Percentiles rank a stretch among this genome's conserved stretches.
These are phyloP conservation scores for Pyrenochaeta sp. DNA, from an alignment of 2,329 filamentous ascomycete species.

Conservation along the genomic window DNA sequence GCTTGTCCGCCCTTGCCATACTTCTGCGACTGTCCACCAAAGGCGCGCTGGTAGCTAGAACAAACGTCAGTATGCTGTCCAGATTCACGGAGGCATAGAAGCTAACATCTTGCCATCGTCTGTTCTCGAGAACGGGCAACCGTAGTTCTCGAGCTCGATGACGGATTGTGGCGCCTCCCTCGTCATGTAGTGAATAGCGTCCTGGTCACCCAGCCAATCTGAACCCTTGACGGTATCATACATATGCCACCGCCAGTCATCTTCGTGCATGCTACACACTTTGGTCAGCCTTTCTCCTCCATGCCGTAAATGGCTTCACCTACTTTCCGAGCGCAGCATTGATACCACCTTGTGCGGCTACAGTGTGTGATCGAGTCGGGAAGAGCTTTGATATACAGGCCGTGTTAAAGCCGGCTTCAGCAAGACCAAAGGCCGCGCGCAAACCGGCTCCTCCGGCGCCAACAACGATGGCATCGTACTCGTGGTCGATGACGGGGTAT, in stretches of 20 bases:
- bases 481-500: constrained; percentile 98
- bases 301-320: constrained; percentile 21
- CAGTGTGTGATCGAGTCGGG: constrained; percentile 84
- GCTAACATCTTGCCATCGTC: constrained; percentile 90
- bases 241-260: constrained; percentile 99
- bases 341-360: constrained; percentile 80
- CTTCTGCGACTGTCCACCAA: constrained; percentile 95
- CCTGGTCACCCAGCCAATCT: constrained; percentile 96
- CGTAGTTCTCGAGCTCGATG: constrained; percentile 96
- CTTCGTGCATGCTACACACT: constrained; percentile 79
- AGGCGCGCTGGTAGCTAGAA: constrained; percentile 89
- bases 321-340: constrained; percentile 85
- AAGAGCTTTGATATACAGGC: constrained; percentile 88
- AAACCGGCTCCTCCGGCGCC: constrained; percentile 84
- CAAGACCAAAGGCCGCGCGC: constrained; percentile 83
- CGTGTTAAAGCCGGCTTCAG: constrained; percentile 88
- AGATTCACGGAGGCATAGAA: not conserved
- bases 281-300: constrained; percentile 27
- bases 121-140: constrained; percentile 94
- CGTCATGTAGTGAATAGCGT: constrained; percentile 99
- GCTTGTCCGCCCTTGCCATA: constrained; percentile 97
- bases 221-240: constrained; percentile 98
- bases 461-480: constrained; percentile 97
- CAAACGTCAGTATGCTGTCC: constrained; percentile 13
- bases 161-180: constrained; percentile 90